Base-by-base conservation (phyloP, 352 stramenopile species). In the Phytophthora crassamura region DNA sequence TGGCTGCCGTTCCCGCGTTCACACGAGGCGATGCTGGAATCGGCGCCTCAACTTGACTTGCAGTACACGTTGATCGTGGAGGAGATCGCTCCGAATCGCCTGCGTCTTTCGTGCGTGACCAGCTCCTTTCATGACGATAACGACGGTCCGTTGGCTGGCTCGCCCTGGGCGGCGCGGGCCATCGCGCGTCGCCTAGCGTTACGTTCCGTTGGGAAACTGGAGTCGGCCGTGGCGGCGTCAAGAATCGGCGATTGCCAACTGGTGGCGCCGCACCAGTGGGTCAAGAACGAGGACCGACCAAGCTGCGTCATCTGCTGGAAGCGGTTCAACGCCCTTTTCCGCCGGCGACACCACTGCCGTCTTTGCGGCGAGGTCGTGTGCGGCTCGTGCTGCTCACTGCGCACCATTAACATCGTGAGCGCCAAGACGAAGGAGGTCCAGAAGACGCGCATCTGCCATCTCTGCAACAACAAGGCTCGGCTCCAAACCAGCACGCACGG, bases 231-330 rank as follows among this genome's bases (percentile, higher is more conserved):
- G 11, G 58, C 75, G 5, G 76, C 82, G 0, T 74, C 78, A 5
- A 65, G 79, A 4, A 78, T 90, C 35, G 80, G 79, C 9, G 59
- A 69, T 28, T 80, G 75, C 18, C 67, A 74, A 50, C 48, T 88
- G 8, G 55, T 87, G 3, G 59, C 69, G 4, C 82, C 66, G 10
- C 73, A 88, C 33, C 67, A 89, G 43, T 91, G 82, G 82, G 73
- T 91, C 7, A 78, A 81, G 42, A 88, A 91, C 52, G 68, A 89
- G 35, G 80, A 88, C 15, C 79, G 82, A 14, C 42, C 56, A 12
- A 48, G 61, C 20, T 91, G 82, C 47, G 77, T 89, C 20, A 79
- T 88, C 30, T 91, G 82, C 63, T 86, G 78, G 78, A 89, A 91
- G 63, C 57, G 64, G 1, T 91, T 91, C 47, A 79, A 88, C 47